phyloP scores from a whole-genome alignment of 2,329 filamentous ascomycete species.

The Penicillium decumbens region DNA sequence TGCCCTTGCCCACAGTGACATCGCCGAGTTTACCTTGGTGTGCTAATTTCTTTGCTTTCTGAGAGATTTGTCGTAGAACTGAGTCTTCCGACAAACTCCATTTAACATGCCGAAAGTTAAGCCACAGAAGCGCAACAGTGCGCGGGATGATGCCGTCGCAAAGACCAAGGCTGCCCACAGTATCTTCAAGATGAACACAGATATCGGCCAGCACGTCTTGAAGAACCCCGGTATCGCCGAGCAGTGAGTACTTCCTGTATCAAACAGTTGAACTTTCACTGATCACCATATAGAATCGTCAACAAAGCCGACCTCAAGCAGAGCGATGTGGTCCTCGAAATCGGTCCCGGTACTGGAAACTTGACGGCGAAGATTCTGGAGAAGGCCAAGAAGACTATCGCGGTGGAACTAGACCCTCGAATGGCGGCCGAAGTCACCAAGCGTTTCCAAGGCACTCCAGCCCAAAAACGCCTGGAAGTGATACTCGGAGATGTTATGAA shows the following conservation, averaged over 20 bases:
- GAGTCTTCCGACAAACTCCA: conserved; percentile 1
- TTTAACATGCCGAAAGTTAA: conserved; percentile 52
- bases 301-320: conserved; percentile 87
- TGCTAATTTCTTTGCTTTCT: background rate
- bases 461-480: conserved; percentile 78
- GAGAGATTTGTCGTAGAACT: background rate
- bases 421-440: conserved; percentile 96
- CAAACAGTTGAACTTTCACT: background rate
- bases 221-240: conserved; percentile 85
- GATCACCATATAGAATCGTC: conserved; percentile 52
- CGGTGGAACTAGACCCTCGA: conserved; percentile 88
- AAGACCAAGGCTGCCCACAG: conserved; percentile 62
- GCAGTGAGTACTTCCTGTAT: conserved; percentile 37
- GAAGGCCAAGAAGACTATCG: conserved; percentile 75
- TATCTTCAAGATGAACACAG: conserved; percentile 96
- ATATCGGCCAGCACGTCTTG: conserved; percentile 84
- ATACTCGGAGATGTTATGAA: conserved; percentile 92
- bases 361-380: conserved; percentile 85
- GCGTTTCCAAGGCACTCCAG: conserved; percentile 83
- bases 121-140: conserved; percentile 51
- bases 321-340: conserved; percentile 80
- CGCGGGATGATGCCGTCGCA: conserved; percentile 38
- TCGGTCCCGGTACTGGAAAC: conserved; percentile 85
- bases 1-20: conserved; percentile 19
- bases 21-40: background rate